phyloP scores from a whole-genome alignment of 495 filamentous ascomycete species.

The Penicillium angulare region DNA sequence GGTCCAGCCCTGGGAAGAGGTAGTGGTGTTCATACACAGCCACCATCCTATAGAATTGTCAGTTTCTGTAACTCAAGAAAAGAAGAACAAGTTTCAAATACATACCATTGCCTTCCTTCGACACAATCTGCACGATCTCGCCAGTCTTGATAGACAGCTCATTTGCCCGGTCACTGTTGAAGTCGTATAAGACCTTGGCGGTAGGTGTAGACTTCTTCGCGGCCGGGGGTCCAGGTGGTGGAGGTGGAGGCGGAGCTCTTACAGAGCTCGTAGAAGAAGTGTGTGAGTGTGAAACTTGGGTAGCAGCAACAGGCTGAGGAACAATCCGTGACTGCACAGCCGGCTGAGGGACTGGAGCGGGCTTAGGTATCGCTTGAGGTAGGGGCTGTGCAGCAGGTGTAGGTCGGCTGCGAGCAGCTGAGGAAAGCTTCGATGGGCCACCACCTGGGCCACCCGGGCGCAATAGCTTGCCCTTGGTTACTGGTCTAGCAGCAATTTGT shows the following conservation, averaged over 20 bases:
- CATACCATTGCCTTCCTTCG: constrained; percentile 90
- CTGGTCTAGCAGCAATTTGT: constrained; percentile 79
- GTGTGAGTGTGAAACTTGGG: constrained; percentile 49
- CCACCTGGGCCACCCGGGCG: constrained; percentile 85
- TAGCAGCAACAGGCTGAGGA: constrained; percentile 40
- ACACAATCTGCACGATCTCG: constrained; percentile 79
- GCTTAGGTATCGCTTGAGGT: constrained; percentile 5
- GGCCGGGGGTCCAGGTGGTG: constrained; percentile 63
- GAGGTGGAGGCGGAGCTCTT: constrained; percentile 67
- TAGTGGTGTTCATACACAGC: constrained; percentile 70
- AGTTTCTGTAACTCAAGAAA: constrained; percentile 13
- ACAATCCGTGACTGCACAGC: constrained; percentile 27
- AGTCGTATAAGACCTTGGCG: constrained; percentile 85
- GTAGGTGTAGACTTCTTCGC: constrained; percentile 73
- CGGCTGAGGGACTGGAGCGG: background rate
- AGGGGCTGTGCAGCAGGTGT: constrained; percentile 31
- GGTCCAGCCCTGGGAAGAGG: constrained; percentile 78
- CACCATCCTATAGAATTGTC: constrained; percentile 74
- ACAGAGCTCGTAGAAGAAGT: constrained; percentile 53
- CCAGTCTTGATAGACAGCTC: constrained; percentile 75
- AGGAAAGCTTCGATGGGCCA: constrained; percentile 67
- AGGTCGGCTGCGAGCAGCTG: constrained; percentile 45
- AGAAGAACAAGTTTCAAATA: background rate
- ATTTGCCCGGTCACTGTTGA: constrained; percentile 71
- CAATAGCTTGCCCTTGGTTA: constrained; percentile 84